phyloP scores from a whole-genome alignment of 768 basidiomycete species.

The Crassisporium funariophilum region DNA sequence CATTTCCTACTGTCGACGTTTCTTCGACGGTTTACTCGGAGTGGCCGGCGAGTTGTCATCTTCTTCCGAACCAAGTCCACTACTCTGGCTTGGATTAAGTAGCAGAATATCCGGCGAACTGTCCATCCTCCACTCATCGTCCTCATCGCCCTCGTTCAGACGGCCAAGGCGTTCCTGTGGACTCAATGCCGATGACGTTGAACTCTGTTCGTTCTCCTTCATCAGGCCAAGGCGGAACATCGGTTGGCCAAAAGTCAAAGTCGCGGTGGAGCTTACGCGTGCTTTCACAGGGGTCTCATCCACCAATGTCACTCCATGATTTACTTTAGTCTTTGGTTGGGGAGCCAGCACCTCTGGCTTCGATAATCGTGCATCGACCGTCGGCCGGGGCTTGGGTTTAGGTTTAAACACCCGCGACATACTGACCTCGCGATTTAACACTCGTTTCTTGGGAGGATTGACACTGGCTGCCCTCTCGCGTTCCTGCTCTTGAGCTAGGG shows the following conservation, averaged over 20 bases:
- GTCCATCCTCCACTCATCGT: slow-evolving; percentile 44
- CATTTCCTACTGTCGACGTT: not conserved
- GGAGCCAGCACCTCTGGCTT: slow-evolving; percentile 16
- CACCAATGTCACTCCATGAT: slow-evolving; percentile 49
- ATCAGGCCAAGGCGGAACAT: not conserved
- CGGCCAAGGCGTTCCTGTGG: not conserved
- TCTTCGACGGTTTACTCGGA: slow-evolving; percentile 22
- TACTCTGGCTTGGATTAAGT: slow-evolving; percentile 21
- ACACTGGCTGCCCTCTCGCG: slow-evolving; percentile 37
- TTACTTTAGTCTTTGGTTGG: not conserved
- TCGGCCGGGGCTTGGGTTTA: slow-evolving; percentile 31
- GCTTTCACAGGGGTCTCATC: slow-evolving; percentile 52
- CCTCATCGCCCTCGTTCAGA: slow-evolving; percentile 17
- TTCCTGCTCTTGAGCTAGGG: slow-evolving; percentile 64
- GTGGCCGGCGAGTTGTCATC: slow-evolving; percentile 14
- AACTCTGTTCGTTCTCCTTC: not conserved
- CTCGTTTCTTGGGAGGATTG: slow-evolving; percentile 47
- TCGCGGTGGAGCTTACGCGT: slow-evolving; percentile 13
- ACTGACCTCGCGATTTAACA: slow-evolving; percentile 71
- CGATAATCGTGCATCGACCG: slow-evolving; percentile 10
- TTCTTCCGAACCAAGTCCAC: slow-evolving; percentile 10
- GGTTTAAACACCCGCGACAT: slow-evolving; percentile 73
- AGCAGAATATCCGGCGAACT: slow-evolving; percentile 46
- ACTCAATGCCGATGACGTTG: not conserved
- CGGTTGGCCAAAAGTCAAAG: slow-evolving; percentile 9